Conservation (phyloP, 2,329 filamentous ascomycete genomes). For the Coniochaeta sp. region DNA sequence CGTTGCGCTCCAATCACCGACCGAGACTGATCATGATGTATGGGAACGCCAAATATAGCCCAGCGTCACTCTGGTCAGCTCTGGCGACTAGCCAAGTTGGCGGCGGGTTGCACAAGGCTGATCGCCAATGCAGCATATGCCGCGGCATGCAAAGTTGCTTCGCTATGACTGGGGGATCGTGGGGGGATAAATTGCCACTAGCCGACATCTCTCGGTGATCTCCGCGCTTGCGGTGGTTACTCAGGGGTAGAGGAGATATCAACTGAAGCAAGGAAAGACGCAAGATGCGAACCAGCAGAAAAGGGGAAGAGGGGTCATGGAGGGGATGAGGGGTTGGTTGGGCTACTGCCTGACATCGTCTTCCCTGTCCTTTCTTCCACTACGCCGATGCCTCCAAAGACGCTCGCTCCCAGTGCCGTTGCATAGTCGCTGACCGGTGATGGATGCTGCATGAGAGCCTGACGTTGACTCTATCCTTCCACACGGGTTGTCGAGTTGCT, state of each 20-base stretch:
- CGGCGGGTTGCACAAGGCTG: slow-evolving; percentile 1
- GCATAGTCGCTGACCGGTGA: neutral
- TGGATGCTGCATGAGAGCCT: neutral
- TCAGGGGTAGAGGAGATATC: neutral
- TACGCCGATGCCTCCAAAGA: neutral
- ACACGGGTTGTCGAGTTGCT: neutral
- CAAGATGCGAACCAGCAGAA: neutral
- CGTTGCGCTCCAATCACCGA: neutral
- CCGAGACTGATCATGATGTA: neutral
- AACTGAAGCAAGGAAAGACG: neutral
- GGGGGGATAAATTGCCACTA: neutral
- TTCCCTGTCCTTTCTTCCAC: neutral
- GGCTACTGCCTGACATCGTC: neutral
- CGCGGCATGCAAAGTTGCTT: neutral
- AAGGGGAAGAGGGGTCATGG: neutral
- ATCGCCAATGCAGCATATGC: neutral
- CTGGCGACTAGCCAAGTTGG: neutral
- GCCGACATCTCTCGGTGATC: neutral
- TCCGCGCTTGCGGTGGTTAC: neutral
- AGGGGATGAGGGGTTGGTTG: too few species aligned
- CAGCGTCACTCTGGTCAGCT: neutral
- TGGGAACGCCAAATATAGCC: neutral
- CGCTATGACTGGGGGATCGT: slow-evolving; percentile 3
- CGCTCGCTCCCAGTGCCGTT: too few species aligned
- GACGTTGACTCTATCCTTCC: neutral